Conservation (phyloP, 2,329 filamentous ascomycete genomes). For the Eurotiales sp. region DNA sequence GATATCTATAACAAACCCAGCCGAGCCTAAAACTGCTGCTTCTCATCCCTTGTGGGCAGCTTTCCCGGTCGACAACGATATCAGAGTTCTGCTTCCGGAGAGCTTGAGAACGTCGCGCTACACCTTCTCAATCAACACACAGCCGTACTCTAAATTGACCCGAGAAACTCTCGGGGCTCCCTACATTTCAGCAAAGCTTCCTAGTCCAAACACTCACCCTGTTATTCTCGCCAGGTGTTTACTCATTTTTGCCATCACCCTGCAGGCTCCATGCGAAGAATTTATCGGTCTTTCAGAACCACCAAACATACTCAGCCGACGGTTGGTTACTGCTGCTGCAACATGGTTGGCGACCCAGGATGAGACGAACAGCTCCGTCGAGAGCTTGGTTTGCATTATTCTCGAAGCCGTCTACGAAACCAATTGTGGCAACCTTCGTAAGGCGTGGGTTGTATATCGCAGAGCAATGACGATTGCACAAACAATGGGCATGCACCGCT, state of each 20-base stretch:
- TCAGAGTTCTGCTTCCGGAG: constrained; percentile 15
- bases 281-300: constrained; percentile 21
- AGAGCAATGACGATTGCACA: constrained; percentile 38
- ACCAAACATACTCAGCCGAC: constrained; percentile 21
- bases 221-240: constrained; percentile 32
- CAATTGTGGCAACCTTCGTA: constrained; percentile 36
- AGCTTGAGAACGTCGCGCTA: constrained; percentile 14
- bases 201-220: constrained; percentile 24
- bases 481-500: constrained; percentile 36
- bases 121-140: constrained; percentile 12
- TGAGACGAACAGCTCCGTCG: constrained; percentile 30
- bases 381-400: constrained; percentile 39
- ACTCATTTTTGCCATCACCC: constrained; percentile 27
- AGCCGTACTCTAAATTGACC: constrained; percentile 17
- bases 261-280: constrained; percentile 22
- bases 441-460: constrained; percentile 33
- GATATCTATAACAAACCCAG: background rate
- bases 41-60: constrained; percentile 16
- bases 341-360: constrained; percentile 32
- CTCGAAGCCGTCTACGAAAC: constrained; percentile 36
- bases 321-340: constrained; percentile 24
- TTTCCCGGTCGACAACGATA: constrained; percentile 18
- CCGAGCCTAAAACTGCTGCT: background rate
- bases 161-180: constrained; percentile 11
- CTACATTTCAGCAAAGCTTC: constrained; percentile 10